phyloP scores from a whole-genome alignment of 2,329 filamentous ascomycete genomes.

The Colletotrichum abscissum region DNA sequence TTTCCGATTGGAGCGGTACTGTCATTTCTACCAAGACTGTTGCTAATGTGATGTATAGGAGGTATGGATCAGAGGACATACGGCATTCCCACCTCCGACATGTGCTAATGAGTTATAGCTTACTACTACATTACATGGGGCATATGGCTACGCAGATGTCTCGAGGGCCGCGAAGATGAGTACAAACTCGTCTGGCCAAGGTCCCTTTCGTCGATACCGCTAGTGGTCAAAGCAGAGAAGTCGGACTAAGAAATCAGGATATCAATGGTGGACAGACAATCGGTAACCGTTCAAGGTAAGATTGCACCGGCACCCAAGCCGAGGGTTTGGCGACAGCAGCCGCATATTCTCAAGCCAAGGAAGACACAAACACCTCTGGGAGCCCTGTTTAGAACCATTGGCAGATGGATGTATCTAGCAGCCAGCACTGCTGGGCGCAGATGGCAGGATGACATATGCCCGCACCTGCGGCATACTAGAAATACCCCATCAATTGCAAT shows the following conservation, averaged over 20 bases:
- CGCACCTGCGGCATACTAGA: background rate
- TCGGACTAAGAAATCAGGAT: constrained; percentile 27
- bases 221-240: constrained; percentile 53
- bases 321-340: background rate
- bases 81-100: background rate
- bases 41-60: constrained; percentile 39
- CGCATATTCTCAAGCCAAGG: no score
- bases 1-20: background rate
- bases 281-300: background rate
- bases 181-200: constrained; percentile 78
- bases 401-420: background rate
- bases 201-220: constrained; percentile 63
- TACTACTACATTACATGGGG: constrained; percentile 90
- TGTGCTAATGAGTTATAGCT: constrained; percentile 52
- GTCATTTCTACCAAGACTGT: constrained; percentile 35
- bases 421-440: background rate
- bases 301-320: background rate
- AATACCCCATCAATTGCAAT: background rate
- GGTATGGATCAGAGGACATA: constrained; percentile 36
- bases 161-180: constrained; percentile 78
- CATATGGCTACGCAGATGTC: constrained; percentile 81
- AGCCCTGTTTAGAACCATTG: background rate
- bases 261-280: background rate
- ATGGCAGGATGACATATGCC: background rate
- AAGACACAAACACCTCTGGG: background rate